Evolutionary conservation across 208 protist genomes (phyloP).

Genomic region (Kentomonas sorsogonicus): DNA sequence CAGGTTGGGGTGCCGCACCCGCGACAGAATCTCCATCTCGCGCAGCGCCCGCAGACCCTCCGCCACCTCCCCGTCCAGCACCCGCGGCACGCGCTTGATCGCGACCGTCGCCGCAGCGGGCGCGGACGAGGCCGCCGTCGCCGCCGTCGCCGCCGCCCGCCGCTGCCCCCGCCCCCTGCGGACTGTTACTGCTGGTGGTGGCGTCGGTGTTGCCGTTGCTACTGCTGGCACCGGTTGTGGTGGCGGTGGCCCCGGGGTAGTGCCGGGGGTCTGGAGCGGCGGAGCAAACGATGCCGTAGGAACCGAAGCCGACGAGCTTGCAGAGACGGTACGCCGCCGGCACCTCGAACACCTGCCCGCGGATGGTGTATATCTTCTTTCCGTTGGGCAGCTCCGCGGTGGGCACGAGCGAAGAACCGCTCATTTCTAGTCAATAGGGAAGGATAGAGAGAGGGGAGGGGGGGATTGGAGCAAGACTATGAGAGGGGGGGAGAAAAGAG

Average conservation of each 20-base stretch:
- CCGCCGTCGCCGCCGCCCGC: too few species aligned
- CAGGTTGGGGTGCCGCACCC: slow-evolving; percentile 93
- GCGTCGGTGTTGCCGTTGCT: neutral
- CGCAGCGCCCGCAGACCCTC: slow-evolving; percentile 96
- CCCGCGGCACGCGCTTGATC: slow-evolving; percentile 96
- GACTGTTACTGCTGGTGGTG: neutral
- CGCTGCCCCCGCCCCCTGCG: too few species aligned
- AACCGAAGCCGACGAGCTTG: slow-evolving; percentile 78
- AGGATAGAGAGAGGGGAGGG: slow-evolving; percentile 9
- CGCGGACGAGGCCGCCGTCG: too few species aligned
- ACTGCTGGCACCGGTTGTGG: slow-evolving; percentile 13
- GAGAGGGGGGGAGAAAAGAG: neutral
- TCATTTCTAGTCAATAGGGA: slow-evolving; percentile 18
- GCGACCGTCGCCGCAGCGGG: slow-evolving; percentile 78
- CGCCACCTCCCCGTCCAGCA: slow-evolving; percentile 93
- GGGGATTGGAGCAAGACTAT: slow-evolving; percentile 2
- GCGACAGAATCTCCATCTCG: slow-evolving; percentile 94
- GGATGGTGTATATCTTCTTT: slow-evolving; percentile 73
- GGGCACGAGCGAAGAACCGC: slow-evolving; percentile 22
- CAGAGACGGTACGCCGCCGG: slow-evolving; percentile 56
- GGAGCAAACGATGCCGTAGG: slow-evolving; percentile 86
- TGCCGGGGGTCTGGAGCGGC: too few species aligned
- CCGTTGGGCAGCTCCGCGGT: slow-evolving; percentile 50
- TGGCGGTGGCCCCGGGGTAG: too few species aligned
- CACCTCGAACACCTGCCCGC: slow-evolving; percentile 86